These are phyloP conservation scores for Oleoguttula mirabilis DNA, from an alignment of 495 filamentous ascomycete genomes.

Conservation along the genomic window DNA sequence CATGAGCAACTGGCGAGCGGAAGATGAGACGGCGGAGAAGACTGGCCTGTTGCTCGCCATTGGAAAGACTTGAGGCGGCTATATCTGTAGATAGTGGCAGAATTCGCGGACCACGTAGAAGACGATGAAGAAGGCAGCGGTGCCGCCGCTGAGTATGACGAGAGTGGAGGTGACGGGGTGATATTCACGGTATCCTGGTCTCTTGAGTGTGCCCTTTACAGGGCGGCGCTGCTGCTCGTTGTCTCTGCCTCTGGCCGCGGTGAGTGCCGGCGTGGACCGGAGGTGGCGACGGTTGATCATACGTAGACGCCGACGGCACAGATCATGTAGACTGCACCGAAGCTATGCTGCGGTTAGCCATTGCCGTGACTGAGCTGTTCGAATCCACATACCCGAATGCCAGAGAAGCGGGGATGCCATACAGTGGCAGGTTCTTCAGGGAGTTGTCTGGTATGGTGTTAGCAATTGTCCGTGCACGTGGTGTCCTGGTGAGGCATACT, in stretches of 20 bases:
- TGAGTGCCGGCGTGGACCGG: no score
- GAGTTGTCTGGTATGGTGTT: conserved; percentile 58
- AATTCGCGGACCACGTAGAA: not conserved
- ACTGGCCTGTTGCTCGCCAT: conserved; percentile 37
- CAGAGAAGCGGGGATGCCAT: conserved; percentile 77
- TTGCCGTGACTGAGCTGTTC: conserved; percentile 10
- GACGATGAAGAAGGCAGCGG: conserved; percentile 4
- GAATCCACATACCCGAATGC: conserved; percentile 63
- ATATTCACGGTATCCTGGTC: conserved; percentile 1
- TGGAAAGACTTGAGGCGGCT: not conserved
- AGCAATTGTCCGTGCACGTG: conserved; percentile 4
- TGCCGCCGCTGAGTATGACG: conserved; percentile 5
- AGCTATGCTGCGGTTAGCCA: conserved; percentile 38
- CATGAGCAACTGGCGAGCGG: conserved; percentile 77
- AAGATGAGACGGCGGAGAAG: conserved; percentile 75
- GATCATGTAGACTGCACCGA: conserved; percentile 95
- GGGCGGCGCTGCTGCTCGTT: no score
- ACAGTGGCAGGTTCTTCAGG: conserved; percentile 58
- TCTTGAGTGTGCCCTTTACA: no score
- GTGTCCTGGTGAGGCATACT: conserved; percentile 45
- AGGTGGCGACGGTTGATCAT: conserved; percentile 33
- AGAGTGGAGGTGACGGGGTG: conserved; percentile 13
- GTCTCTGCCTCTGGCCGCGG: no score
- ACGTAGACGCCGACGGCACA: conserved; percentile 98
- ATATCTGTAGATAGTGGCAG: no score